These are phyloP conservation scores for Scolecobasidium constrictum DNA, from an alignment of 2,329 filamentous ascomycete species.

Conservation along the genomic window DNA sequence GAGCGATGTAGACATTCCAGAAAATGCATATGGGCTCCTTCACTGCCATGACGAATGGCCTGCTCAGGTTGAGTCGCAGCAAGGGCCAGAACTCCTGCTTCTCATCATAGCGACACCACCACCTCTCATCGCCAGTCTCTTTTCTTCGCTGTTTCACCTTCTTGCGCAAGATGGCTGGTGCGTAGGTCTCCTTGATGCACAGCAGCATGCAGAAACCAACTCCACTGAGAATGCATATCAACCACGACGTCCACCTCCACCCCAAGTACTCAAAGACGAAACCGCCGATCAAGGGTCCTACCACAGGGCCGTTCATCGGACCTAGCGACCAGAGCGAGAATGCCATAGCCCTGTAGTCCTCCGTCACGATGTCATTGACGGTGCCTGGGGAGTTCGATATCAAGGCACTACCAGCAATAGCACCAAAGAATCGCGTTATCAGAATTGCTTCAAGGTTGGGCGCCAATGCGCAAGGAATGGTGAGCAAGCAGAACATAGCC, in stretches of 20 bases:
- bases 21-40: slow-evolving; percentile 82
- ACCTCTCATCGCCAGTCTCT: slow-evolving; percentile 58
- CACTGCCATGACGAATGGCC: slow-evolving; percentile 66
- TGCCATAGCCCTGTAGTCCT: slow-evolving; percentile 69
- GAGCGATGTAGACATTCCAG: slow-evolving; percentile 59
- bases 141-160: slow-evolving; percentile 55
- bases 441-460: slow-evolving; percentile 58
- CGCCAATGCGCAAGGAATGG: slow-evolving; percentile 62
- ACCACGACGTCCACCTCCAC: slow-evolving; percentile 79
- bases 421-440: slow-evolving; percentile 63
- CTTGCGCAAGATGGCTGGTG: slow-evolving; percentile 55
- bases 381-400: slow-evolving; percentile 75
- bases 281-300: slow-evolving; percentile 66
- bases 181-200: slow-evolving; percentile 64
- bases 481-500: slow-evolving; percentile 52
- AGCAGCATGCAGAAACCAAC: slow-evolving; percentile 48
- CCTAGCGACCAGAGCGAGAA: slow-evolving; percentile 78
- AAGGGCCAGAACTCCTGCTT: slow-evolving; percentile 53
- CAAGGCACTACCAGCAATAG: slow-evolving; percentile 66
- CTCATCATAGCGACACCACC: slow-evolving; percentile 74
- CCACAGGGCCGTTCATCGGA: slow-evolving; percentile 60
- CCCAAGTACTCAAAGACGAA: slow-evolving; percentile 69
- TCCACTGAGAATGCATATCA: slow-evolving; percentile 62
- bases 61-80: slow-evolving; percentile 62
- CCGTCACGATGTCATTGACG: slow-evolving; percentile 70